A percentile compares a stretch with the other conserved stretches of the same genome.
Conservation (phyloP, 352 stramenopile genomes). For the Phytophthora lateralis region DNA sequence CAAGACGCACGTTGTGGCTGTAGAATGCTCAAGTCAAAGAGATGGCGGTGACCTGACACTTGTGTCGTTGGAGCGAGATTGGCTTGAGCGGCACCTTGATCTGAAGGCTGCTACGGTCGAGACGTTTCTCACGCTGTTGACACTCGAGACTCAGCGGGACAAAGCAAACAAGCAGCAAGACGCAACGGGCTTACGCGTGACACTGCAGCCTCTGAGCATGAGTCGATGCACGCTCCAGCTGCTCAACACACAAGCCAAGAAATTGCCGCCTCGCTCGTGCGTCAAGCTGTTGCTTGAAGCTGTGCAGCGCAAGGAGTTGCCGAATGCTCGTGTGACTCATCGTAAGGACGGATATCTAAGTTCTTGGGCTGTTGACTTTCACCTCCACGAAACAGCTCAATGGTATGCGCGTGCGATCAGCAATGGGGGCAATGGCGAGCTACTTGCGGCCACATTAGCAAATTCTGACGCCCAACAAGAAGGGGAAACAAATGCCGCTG, state of each 20-base stretch:
- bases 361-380: conserved; percentile 55
- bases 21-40: conserved; percentile 24
- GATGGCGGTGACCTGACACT: conserved; percentile 23
- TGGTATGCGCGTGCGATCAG: conserved; percentile 30
- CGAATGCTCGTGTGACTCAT: conserved; percentile 30
- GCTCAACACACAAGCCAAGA: conserved; percentile 55
- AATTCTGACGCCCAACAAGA: conserved; percentile 22
- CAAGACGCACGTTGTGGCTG: conserved; percentile 33
- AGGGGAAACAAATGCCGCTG: conserved; percentile 20
- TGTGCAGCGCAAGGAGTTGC: conserved; percentile 30
- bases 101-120: conserved; percentile 78
- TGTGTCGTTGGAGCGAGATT: conserved; percentile 61
- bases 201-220: conserved; percentile 55
- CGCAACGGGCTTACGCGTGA: conserved; percentile 24
- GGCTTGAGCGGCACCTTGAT: conserved; percentile 66
- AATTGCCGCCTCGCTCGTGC: conserved; percentile 36
- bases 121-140: conserved; percentile 76
- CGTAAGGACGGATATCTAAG: conserved; percentile 71
- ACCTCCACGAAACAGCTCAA: conserved; percentile 59
- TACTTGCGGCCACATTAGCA: not conserved
- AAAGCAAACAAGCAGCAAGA: conserved; percentile 9
- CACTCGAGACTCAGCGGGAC: conserved; percentile 35
- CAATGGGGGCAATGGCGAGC: conserved; percentile 6
- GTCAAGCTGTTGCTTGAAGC: conserved; percentile 44
- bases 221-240: conserved; percentile 59